phyloP scores from a whole-genome alignment of 352 stramenopile species.

The Globisporangium uncinulatum region DNA sequence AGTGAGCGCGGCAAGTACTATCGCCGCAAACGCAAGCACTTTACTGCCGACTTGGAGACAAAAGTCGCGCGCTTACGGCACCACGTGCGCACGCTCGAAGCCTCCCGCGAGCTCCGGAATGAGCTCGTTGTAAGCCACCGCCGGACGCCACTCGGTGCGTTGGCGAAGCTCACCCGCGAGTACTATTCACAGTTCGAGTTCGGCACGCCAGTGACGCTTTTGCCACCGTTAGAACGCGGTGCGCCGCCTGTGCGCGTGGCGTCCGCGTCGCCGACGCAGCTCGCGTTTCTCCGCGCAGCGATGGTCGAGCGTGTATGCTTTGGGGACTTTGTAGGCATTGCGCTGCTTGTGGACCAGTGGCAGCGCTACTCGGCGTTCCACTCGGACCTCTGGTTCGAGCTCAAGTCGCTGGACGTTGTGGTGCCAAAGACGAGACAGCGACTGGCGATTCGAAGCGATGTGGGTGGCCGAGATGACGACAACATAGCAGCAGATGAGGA shows the following conservation, averaged over 20 bases:
- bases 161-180: conserved; percentile 33
- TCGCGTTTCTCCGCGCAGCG: conserved; percentile 29
- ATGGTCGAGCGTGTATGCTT: conserved; percentile 38
- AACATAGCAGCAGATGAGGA: no score
- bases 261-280: conserved; percentile 17
- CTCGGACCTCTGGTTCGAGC: conserved; percentile 31
- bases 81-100: conserved; percentile 34
- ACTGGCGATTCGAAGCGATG: no score
- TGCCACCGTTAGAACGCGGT: conserved; percentile 10
- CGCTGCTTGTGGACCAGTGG: conserved; percentile 43
- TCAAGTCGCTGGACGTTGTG: conserved; percentile 35
- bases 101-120: conserved; percentile 24
- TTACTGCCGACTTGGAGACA: conserved; percentile 26
- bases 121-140: conserved; percentile 20
- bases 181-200: conserved; percentile 48
- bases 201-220: conserved; percentile 30
- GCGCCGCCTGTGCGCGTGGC: conserved; percentile 17
- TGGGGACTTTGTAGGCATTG: conserved; percentile 30
- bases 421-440: neutral
- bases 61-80: conserved; percentile 37
- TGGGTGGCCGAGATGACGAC: no score
- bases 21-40: conserved; percentile 42
- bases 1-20: conserved; percentile 68
- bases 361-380: conserved; percentile 51
- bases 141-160: conserved; percentile 15